Evolutionary conservation across 2,329 filamentous ascomycete species (phyloP).

Genomic region (Lomentospora prolificans): DNA sequence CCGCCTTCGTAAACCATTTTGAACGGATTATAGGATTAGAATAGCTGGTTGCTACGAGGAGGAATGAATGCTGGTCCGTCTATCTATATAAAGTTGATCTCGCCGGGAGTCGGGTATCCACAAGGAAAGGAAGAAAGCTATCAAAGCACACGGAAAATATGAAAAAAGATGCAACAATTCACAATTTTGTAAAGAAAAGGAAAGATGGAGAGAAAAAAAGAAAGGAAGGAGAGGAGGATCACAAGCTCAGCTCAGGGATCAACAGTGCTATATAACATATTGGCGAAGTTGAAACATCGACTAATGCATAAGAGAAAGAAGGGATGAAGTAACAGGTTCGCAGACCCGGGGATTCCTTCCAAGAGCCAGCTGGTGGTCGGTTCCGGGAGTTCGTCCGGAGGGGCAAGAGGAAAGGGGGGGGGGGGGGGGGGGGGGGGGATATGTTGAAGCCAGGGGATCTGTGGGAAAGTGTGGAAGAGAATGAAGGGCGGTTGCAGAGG

Average conservation of each 20-base stretch:
- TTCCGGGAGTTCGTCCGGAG: neutral
- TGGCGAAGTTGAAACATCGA: neutral
- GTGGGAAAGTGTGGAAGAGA: no score
- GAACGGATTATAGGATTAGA: neutral
- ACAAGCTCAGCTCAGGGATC: neutral
- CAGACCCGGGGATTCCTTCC: neutral
- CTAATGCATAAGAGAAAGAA: neutral
- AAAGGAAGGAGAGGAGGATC: neutral
- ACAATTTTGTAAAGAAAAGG: neutral
- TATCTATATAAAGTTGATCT: neutral
- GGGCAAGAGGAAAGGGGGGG: neutral
- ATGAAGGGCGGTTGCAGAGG: neutral
- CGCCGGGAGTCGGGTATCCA: neutral
- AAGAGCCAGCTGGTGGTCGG: neutral
- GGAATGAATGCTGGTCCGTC: neutral
- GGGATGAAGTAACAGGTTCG: neutral
- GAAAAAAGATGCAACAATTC: neutral
- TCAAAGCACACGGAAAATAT: no score
- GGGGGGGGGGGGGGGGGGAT: neutral
- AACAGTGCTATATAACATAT: neutral
- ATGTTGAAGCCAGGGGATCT: neutral
- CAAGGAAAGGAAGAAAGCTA: neutral
- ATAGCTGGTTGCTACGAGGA: neutral
- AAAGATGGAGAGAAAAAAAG: neutral
- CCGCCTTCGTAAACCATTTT: conserved; percentile 7